Conservation (phyloP, 495 filamentous ascomycete species). For the Haplographium delicatum region DNA sequence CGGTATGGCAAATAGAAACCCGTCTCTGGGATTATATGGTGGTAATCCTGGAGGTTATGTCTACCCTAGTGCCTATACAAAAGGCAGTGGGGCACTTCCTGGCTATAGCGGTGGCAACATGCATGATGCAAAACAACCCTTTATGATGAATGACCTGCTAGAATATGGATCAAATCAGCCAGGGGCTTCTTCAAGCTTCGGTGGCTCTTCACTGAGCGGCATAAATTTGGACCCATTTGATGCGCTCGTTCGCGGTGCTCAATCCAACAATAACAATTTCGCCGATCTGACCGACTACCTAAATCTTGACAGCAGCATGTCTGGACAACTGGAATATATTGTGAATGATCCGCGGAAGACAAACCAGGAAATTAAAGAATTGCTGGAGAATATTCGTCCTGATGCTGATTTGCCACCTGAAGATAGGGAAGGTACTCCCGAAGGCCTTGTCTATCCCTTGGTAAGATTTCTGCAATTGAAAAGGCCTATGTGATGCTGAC, state of each 20-base stretch:
- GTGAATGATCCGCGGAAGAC: slow-evolving; percentile 53
- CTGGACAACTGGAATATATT: slow-evolving; percentile 33
- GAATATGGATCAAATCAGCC: background rate
- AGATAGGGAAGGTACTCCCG: slow-evolving; percentile 67
- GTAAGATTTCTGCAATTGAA: background rate
- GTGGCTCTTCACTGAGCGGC: background rate
- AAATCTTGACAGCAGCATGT: slow-evolving; percentile 23
- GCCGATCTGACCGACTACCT: slow-evolving; percentile 23
- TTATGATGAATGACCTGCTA: no score
- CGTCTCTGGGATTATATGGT: background rate
- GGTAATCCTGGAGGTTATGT: background rate
- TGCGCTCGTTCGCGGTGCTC: slow-evolving; percentile 22
- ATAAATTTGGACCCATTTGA: slow-evolving; percentile 5
- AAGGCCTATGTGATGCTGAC: background rate
- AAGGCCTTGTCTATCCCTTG: slow-evolving; percentile 61
- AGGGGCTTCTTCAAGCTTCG: background rate
- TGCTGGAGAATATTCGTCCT: slow-evolving; percentile 69
- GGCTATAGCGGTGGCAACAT: no score
- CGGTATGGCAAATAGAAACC: slow-evolving; percentile 1
- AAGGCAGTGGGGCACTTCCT: no score
- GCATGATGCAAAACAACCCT: no score
- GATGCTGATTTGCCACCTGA: slow-evolving; percentile 62
- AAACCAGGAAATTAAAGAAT: slow-evolving; percentile 57
- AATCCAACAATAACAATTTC: slow-evolving; percentile 24
- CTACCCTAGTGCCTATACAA: slow-evolving; percentile 2